phyloP scores from a whole-genome alignment of 2,329 filamentous ascomycete genomes.

The Epichloe sibirici region DNA sequence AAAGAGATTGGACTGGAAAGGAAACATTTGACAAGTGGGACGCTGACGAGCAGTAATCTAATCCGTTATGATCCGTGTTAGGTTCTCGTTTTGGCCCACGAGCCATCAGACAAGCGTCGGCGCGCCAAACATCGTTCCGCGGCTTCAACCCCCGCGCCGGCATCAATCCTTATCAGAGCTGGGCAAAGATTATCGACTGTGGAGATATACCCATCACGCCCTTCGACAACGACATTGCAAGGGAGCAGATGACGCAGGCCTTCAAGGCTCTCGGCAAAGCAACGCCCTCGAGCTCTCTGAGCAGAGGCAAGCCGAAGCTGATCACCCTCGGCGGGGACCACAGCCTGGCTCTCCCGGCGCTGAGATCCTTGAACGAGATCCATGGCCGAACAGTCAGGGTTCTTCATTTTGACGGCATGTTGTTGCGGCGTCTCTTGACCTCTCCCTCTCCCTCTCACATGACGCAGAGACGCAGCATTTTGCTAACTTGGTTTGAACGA shows the following conservation, averaged over 20 bases:
- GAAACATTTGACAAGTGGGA: too few relatives aligned
- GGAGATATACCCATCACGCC: constrained; percentile 82
- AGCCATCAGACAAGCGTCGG: constrained; percentile 73
- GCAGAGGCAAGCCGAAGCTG: constrained; percentile 36
- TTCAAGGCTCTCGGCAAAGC: constrained; percentile 53
- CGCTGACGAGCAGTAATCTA: too few relatives aligned
- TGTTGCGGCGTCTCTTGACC: background rate
- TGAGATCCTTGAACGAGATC: constrained; percentile 51
- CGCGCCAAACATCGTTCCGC: constrained; percentile 66
- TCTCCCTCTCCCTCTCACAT: too few relatives aligned
- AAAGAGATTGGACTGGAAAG: too few relatives aligned
- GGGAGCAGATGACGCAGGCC: constrained; percentile 73
- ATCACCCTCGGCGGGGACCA: constrained; percentile 66
- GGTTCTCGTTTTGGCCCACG: constrained; percentile 75
- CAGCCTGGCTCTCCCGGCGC: constrained; percentile 55
- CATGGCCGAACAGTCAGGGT: constrained; percentile 54
- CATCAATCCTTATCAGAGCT: constrained; percentile 74
- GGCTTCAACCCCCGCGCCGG: constrained; percentile 69
- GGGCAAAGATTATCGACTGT: constrained; percentile 76
- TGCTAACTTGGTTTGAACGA: too few relatives aligned
- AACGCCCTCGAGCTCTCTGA: constrained; percentile 22
- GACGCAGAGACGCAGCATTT: too few relatives aligned
- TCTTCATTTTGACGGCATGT: constrained; percentile 54
- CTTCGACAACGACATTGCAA: constrained; percentile 71
- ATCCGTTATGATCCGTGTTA: constrained; percentile 8